These are phyloP conservation scores for Microthlaspi erraticum DNA, from an alignment of 345 rosid genomes.

Conservation along the genomic window DNA sequence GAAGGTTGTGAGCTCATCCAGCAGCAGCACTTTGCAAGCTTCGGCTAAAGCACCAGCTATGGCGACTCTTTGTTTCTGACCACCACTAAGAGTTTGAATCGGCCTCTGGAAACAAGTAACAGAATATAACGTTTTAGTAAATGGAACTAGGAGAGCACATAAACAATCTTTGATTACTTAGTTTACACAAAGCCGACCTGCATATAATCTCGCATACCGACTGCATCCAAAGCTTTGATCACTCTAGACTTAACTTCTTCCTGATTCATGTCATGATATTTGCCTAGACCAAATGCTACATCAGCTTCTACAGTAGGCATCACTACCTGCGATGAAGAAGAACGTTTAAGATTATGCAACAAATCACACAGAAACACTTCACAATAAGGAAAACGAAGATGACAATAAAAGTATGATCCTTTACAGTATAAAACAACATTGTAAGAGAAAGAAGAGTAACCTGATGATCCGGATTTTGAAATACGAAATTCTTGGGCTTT, in stretches of 20 bases:
- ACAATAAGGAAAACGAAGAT: neutral
- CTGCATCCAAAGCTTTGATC: conserved; percentile 69
- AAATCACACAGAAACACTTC: neutral
- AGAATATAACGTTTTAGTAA: neutral
- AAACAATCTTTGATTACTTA: conserved; percentile 1
- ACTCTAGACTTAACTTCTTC: conserved; percentile 74
- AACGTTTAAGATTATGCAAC: conserved; percentile 1
- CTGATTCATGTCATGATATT: conserved; percentile 53
- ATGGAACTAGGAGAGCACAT: neutral
- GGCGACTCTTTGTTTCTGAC: conserved; percentile 95
- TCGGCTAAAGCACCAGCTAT: conserved; percentile 98
- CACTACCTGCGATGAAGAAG: conserved; percentile 63
- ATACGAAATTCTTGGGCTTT: conserved; percentile 81
- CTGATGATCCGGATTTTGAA: conserved; percentile 97
- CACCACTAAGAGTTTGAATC: conserved; percentile 95
- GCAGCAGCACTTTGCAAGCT: conserved; percentile 79
- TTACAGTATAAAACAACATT: too few relatives aligned
- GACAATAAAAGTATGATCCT: neutral
- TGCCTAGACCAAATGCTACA: conserved; percentile 94
- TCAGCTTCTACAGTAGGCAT: conserved; percentile 98
- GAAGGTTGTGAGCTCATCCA: conserved; percentile 96
- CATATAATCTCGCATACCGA: conserved; percentile 74
- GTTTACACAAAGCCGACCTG: conserved; percentile 30
- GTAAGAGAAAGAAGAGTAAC: conserved; percentile 45
- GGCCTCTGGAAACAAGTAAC: conserved; percentile 64